phyloP scores from a whole-genome alignment of 2,329 filamentous ascomycete species.

The Arthroderma uncinatum region DNA sequence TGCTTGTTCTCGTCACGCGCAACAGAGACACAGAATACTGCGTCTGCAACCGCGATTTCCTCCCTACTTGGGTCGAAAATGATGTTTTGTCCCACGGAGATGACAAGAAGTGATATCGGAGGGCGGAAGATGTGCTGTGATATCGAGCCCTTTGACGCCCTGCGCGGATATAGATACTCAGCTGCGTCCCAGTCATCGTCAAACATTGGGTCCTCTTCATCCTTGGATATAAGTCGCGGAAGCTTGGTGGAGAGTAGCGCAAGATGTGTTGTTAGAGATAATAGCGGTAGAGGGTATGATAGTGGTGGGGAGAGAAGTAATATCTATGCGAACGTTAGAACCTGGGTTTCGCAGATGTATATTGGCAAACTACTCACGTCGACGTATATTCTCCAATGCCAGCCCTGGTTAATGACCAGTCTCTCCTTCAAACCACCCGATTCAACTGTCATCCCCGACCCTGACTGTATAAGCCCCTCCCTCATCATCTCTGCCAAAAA shows the following conservation, averaged over 20 bases:
- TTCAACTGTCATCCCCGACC: slow-evolving; percentile 67
- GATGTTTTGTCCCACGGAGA: slow-evolving; percentile 74
- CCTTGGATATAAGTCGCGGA: slow-evolving; percentile 73
- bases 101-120: slow-evolving; percentile 81
- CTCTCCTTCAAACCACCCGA: slow-evolving; percentile 55
- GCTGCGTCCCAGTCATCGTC: slow-evolving; percentile 94
- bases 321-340: slow-evolving; percentile 47
- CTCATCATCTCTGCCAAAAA: slow-evolving; percentile 80
- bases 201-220: slow-evolving; percentile 93
- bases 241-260: slow-evolving; percentile 80
- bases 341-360: slow-evolving; percentile 2
- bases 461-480: slow-evolving; percentile 63
- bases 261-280: slow-evolving; percentile 86
- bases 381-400: slow-evolving; percentile 93
- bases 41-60: slow-evolving; percentile 86
- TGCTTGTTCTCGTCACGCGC: slow-evolving; percentile 36
- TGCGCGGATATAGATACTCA: slow-evolving; percentile 59
- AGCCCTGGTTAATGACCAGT: slow-evolving; percentile 77
- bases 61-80: slow-evolving; percentile 88
- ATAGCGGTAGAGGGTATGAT: slow-evolving; percentile 83
- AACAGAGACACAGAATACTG: slow-evolving; percentile 74
- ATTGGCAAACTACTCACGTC: slow-evolving; percentile 52
- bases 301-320: slow-evolving; percentile 85
- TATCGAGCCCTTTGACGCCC: slow-evolving; percentile 15
- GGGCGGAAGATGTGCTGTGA: slow-evolving; percentile 44